Evolutionary conservation across 208 protist genomes (phyloP), one percentile per base, ranked within the genome.

Genomic region (Dictyostelium gargantuum): DNA sequence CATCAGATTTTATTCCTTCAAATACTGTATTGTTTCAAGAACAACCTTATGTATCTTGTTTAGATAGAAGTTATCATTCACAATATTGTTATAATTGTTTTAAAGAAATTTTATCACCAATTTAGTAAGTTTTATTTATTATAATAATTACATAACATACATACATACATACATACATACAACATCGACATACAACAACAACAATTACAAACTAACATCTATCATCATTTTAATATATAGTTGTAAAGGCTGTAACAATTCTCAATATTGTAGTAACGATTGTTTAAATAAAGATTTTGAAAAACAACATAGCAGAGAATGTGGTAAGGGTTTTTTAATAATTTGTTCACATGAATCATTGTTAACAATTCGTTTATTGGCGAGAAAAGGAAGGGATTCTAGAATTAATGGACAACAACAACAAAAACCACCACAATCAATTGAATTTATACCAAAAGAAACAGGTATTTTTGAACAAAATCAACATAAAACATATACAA

Each of bases 71-170:
- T 26, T 63, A 38, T 26, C 35, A 79, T 66, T 79, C 82, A 11
- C 42, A 32, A 17, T 19, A 77, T 79, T 89, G 82, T 40, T 72
- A 89, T 17, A 50, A 89, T 66, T 89, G 82, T 50, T 89, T 79
- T 40, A 89, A 89, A 89, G 82, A 89, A 40, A 79, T 77, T 63
- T 77, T 89, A 13, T 29, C 68, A 52, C 82, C 82, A 40, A 79
- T 89, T n/a, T 89, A 68, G 81, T 86, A 86, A 35, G 81, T 86
- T n/a, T n/a, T n/a, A n/a, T n/a, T n/a, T n/a, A n/a, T n/a, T n/a
- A n/a, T n/a, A n/a, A n/a, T n/a, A n/a, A n/a, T n/a, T n/a, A n/a
- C n/a, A n/a, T n/a, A n/a, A n/a, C n/a, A n/a, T n/a, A n/a, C n/a
- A n/a, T n/a, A n/a, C n/a, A n/a, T n/a, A n/a, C n/a, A n/a, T n/a